phyloP scores from a whole-genome alignment of 2,329 filamentous ascomycete genomes.

The Cladophialophora exuberans region DNA sequence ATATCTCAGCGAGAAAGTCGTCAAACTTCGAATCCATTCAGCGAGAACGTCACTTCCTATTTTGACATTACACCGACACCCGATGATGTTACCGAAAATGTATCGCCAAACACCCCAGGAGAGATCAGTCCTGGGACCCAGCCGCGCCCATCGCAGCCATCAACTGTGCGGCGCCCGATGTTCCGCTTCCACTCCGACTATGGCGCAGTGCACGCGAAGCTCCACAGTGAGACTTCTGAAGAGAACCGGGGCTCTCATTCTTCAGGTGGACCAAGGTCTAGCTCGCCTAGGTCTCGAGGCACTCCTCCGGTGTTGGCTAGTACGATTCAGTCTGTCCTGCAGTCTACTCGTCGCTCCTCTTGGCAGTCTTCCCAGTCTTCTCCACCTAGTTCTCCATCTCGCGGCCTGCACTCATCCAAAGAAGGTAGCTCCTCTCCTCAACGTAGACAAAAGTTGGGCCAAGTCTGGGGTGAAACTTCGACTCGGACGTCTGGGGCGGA shows the following conservation, averaged over 20 bases:
- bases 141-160: background rate
- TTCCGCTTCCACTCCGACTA: slow-evolving; percentile 18
- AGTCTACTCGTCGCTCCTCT: background rate
- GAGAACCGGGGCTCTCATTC: background rate
- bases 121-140: slow-evolving; percentile 1
- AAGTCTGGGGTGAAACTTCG: slow-evolving; percentile 17
- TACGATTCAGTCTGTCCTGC: background rate
- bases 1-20: background rate
- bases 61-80: slow-evolving; percentile 19
- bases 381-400: background rate
- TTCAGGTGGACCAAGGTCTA: background rate
- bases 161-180: background rate
- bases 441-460: slow-evolving; percentile 6
- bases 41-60: slow-evolving; percentile 20
- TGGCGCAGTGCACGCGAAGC: slow-evolving; percentile 9
- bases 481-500: slow-evolving; percentile 21
- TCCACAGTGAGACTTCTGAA: slow-evolving; percentile 14
- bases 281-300: background rate
- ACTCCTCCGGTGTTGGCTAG: background rate
- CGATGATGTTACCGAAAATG: background rate
- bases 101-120: slow-evolving; percentile 5
- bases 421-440: slow-evolving; percentile 12
- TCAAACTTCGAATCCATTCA: slow-evolving; percentile 8
- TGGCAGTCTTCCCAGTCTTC: background rate
- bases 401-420: background rate